Percentiles rank a stretch among this genome's conserved stretches.
Evolutionary conservation across 164 flowering plant species (phyloP).

Genomic region (Chimonanthus praecox): DNA sequence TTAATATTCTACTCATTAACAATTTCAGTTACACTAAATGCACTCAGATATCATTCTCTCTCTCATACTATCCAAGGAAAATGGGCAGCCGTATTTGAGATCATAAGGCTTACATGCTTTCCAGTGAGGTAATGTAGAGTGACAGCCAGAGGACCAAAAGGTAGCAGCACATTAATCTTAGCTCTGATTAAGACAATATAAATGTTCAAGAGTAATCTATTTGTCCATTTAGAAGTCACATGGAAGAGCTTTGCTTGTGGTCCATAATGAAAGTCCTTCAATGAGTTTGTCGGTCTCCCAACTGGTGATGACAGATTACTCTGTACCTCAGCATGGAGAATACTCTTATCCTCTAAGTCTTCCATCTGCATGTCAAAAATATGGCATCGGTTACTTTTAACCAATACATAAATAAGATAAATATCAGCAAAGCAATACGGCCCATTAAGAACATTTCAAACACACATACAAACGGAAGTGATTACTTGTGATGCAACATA

Average conservation of each 20-base stretch:
- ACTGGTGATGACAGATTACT: slow-evolving; percentile 27
- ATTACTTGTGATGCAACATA: too few species aligned
- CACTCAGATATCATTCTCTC: background rate
- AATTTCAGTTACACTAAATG: background rate
- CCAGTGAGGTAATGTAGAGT: slow-evolving; percentile 49
- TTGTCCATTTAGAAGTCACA: slow-evolving; percentile 27
- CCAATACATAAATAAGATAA: background rate
- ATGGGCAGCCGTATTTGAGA: background rate
- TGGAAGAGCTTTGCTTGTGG: slow-evolving; percentile 20
- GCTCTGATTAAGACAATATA: slow-evolving; percentile 52
- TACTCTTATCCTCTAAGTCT: slow-evolving; percentile 30
- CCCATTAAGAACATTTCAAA: too few species aligned
- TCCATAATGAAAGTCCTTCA: slow-evolving; percentile 27
- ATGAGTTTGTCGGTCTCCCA: slow-evolving; percentile 28
- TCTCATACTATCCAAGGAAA: background rate
- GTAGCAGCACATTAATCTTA: slow-evolving; percentile 64
- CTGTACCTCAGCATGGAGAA: slow-evolving; percentile 42
- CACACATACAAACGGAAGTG: too few species aligned
- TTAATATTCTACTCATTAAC: background rate
- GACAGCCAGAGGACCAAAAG: slow-evolving; percentile 75
- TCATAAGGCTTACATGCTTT: slow-evolving; percentile 47
- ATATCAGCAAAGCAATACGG: too few species aligned
- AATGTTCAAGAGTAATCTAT: slow-evolving; percentile 34
- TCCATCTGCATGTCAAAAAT: slow-evolving; percentile 30
- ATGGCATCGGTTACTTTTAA: background rate